Conservation (phyloP, 2,329 filamentous ascomycete species). For the Myriosclerotinia scirpicola region DNA sequence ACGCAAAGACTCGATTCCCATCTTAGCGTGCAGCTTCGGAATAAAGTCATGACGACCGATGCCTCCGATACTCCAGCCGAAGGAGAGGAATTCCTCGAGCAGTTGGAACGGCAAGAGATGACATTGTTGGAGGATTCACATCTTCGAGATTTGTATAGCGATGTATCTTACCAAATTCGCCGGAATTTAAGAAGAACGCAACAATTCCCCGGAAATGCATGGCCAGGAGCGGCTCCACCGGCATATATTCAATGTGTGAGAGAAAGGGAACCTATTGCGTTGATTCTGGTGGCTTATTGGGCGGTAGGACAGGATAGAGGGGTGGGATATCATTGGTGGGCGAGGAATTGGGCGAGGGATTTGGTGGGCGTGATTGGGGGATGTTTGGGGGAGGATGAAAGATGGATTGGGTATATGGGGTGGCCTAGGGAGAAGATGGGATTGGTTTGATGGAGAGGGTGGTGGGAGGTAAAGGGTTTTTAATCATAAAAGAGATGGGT, state of each 20-base stretch:
- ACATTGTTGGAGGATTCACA: background rate
- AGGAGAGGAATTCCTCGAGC: slow-evolving; percentile 9
- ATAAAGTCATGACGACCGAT: slow-evolving; percentile 1
- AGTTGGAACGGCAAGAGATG: slow-evolving; percentile 4
- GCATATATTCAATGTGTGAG: slow-evolving; percentile 13
- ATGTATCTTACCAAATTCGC: slow-evolving; percentile 1
- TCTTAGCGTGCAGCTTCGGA: background rate
- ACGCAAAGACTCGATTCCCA: slow-evolving; percentile 7
- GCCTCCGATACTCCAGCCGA: background rate
- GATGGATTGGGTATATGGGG: slow-evolving; percentile 10
- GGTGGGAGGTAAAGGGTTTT: background rate
- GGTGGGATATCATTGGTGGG: slow-evolving; percentile 22
- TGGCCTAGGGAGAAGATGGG: slow-evolving; percentile 18
- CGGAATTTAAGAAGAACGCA: slow-evolving; percentile 13
- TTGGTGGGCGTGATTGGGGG: slow-evolving; percentile 5
- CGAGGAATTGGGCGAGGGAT: slow-evolving; percentile 12
- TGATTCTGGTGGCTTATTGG: slow-evolving; percentile 18
- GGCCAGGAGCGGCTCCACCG: slow-evolving; percentile 8
- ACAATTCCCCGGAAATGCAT: slow-evolving; percentile 6
- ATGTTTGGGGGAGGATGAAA: background rate
- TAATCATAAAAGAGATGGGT: background rate
- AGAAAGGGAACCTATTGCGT: slow-evolving; percentile 18
- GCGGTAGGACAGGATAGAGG: slow-evolving; percentile 18
- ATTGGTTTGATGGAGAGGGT: background rate
- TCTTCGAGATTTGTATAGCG: slow-evolving; percentile 2